Conservation (phyloP, 495 filamentous ascomycete genomes). For the Talaromyces liani region DNA sequence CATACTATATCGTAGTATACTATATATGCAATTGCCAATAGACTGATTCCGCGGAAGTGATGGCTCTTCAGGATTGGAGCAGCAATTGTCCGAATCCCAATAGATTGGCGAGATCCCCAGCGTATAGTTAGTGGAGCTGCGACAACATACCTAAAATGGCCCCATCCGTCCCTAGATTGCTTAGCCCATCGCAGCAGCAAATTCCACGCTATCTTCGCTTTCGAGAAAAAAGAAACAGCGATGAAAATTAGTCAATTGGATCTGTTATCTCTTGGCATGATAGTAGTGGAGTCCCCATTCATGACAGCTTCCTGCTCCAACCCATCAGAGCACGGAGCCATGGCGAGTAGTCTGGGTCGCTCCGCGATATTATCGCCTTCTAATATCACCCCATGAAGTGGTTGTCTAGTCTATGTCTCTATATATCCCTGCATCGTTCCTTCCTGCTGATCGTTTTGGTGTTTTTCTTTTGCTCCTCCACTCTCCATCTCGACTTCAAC, state of each 20-base stretch:
- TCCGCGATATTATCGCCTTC: slow-evolving; percentile 2
- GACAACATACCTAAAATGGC: not conserved
- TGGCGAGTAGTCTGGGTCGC: not conserved
- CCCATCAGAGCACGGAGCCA: not conserved
- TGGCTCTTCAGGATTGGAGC: not conserved
- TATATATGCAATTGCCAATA: not conserved
- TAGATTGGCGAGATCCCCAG: not conserved
- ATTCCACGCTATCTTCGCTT: slow-evolving; percentile 1
- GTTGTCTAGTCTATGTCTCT: not conserved
- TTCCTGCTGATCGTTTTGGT: not conserved
- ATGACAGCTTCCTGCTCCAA: not conserved
- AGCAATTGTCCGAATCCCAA: not conserved
- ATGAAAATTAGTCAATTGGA: not conserved
- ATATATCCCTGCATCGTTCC: not conserved
- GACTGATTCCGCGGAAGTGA: slow-evolving; percentile 1
- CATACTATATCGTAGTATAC: no score
- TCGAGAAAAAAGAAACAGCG: slow-evolving; percentile 3
- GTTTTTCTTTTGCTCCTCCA: not conserved
- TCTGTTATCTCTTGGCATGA: slow-evolving; percentile 10
- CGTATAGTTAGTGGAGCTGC: not conserved
- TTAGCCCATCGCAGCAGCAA: not conserved
- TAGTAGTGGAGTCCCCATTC: not conserved
- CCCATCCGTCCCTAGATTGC: not conserved
- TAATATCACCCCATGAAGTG: not conserved
- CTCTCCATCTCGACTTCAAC: not conserved